Evolutionary conservation across 768 basidiomycete species (phyloP), one percentile per base, ranked within the genome.

Genomic region (Russula dissimulans): DNA sequence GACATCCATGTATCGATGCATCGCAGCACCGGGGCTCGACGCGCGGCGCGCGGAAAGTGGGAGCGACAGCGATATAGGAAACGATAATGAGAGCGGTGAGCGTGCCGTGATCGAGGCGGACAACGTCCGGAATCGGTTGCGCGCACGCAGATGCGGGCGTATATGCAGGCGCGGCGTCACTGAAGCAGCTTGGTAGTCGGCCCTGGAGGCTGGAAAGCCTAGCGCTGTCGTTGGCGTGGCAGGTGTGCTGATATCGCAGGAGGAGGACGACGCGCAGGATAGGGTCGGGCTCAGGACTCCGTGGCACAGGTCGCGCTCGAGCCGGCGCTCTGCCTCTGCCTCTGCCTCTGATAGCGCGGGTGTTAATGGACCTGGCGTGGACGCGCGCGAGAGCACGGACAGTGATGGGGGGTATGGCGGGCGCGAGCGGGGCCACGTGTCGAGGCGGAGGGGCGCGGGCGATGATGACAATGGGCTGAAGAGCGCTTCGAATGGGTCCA

Each of bases 11-110:
- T 29, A 51, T 26, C 31, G 54, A 31, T 47, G 49, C 38, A 47
- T 36, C 44, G 18, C 43, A 17, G 17, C 12, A 17, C 31, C 51
- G n/a, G 49, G 55, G 14, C 36, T 61, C 15, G 54, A 56, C 3
- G 49, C 31, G 29, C 60, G 50, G 10, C 55, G 60, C 7, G 43
- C 6, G 50, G 49, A n/a, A 10, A 56, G 49, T 14, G 55, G 55
- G 42, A 56, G 60, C 18, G 55, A 61, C 5, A 61, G 49, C 0
- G 60, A 51, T 3, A 56, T 10, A 1, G 54, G 55, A 55, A 56
- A 57, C 4, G 60, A 52, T 15, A 56, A 26, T 18, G 60, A 61
- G 44, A 61, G 54, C 15, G 60, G 60, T 12, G 60, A 61, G 15
- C 49, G 60, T 39, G 60, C 54, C 3, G 38, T 42, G 43, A 57